phyloP scores from a whole-genome alignment of 1,139 yeast genomes.

The Magnusiomyces starmeri region DNA sequence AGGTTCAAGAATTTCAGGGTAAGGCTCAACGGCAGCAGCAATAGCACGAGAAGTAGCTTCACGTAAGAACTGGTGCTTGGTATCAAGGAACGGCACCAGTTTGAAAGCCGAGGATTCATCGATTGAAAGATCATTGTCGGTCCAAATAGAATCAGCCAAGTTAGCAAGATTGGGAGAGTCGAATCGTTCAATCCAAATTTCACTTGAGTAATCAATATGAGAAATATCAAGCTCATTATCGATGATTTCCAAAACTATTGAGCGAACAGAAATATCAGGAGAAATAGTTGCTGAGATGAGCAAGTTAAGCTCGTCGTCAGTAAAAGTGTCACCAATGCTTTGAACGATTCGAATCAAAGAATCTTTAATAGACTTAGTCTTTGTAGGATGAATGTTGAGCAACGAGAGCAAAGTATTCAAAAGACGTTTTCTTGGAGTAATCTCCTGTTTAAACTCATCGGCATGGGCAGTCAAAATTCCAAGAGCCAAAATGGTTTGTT shows the following conservation, averaged over 20 bases:
- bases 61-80: conserved; percentile 37
- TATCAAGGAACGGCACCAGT: conserved; percentile 20
- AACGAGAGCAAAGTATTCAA: conserved; percentile 56
- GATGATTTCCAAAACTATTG: conserved; percentile 70
- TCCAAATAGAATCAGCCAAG: conserved; percentile 78
- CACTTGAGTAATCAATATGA: conserved; percentile 48
- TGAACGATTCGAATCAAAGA: conserved; percentile 71
- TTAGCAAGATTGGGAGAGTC: conserved; percentile 62
- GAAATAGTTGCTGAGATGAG: conserved; percentile 54
- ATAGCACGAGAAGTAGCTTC: conserved; percentile 59
- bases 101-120: conserved; percentile 36
- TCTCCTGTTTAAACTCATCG: conserved; percentile 57
- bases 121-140: conserved; percentile 52
- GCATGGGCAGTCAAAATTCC: conserved; percentile 74
- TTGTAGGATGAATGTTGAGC: conserved; percentile 59
- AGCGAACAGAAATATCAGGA: conserved; percentile 64
- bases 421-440: conserved; percentile 63
- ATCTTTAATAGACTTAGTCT: conserved; percentile 76
- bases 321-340: conserved; percentile 57
- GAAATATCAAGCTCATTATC: conserved; percentile 85
- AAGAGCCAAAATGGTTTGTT: conserved; percentile 68
- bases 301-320: conserved; percentile 49
- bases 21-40: conserved; percentile 41
- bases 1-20: conserved; percentile 32
- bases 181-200: conserved; percentile 71